Evolutionary conservation across 2,329 filamentous ascomycete genomes (phyloP), one percentile per base, ranked within the genome.

Genomic region (Neurospora sp.): DNA sequence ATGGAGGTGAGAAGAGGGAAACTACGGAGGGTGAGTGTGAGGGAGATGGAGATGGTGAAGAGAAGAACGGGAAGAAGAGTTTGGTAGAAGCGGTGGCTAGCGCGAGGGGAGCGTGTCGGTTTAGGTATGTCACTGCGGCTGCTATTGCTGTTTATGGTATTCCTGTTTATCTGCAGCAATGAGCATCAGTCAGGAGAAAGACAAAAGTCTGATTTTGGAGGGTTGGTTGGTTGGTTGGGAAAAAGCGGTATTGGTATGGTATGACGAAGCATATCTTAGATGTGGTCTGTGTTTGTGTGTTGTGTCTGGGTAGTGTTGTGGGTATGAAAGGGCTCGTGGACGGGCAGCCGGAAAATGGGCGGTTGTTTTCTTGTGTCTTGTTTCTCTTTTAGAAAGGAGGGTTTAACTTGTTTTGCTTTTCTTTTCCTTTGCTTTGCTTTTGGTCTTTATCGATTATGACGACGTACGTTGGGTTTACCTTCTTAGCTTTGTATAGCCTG

Each of bases 71-170:
- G 17, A 62, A 38, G 71, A 75, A 70, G 76, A 80, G 86, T 68
- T 81, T 98, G 71, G 90, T 93, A n/a, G 89, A 95, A 78, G 96
- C 96, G 0, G 90, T 98, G 42, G 87, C 88, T 39, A 86, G 83
- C 76, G 92, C 92, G 15, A 86, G 93, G 73, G 86, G 87, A 71
- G 90, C 89, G n/a, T 98, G 96, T 81, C 89, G 92, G 75, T 87
- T 99, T 81, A 88, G 88, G 78, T 98, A 97, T 82, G 82, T 99
- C 75, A 99, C 97, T 76, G 96, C 93, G 0, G 96, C 95, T 11
- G 93, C 95, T 43, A 93, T 96, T 33, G 94, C 96, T 73, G 90
- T 98, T 68, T 99, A 98, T 82, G 96, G 96, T 17, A 91, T 99
- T 78, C 96, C 96, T 38, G 93, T 97, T 73, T 97, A 93, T 81